Base-by-base conservation (phyloP, 2,329 filamentous ascomycete species). In the Cladophialophora immunda region DNA sequence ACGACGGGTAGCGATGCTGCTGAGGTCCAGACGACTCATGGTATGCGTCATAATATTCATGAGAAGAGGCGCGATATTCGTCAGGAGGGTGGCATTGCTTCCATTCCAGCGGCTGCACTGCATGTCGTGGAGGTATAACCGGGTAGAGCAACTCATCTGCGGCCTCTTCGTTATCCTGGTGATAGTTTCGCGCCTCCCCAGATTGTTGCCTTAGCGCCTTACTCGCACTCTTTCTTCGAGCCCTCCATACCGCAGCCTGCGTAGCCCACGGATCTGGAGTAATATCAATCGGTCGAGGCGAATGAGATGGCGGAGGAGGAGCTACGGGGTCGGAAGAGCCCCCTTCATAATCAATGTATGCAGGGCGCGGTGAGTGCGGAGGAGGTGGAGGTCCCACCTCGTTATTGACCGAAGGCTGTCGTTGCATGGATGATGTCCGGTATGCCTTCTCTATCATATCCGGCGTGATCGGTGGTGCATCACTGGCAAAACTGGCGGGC, bases 231-330 rank as follows among this genome's bases (percentile, higher is more conserved):
- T 62, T 58, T 45, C 66, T 53, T 27, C 65, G 62, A 57, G 64
- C 66, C 60, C 62, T 58, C 72, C 72, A 71, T 7, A 59, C 59
- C 19, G 62, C 62, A n/a, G 69, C 68, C 41, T 72, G 70, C 27
- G 56, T 34, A 13, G 64, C 54, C 72, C 72, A 73, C 17, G 55
- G 62, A 60, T 68, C 64, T 47, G 61, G 65, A 6, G 56, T 68
- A 17, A 72, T 66, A 59, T 72, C 70, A 7, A 70, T 36, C 1
- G 72, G 72, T 34, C 65, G 65, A 17, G 72, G 72, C 5, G 71
- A 73, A 67, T 73, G 72, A 5, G 64, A 68, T 34, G 71, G 72
- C 9, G 71, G 72, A 50, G 70, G 72, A 41, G 70, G 72, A 11
- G 69, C 67, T 19, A 67, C 45, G 11, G 34, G 36, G 25, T 64